Base-by-base conservation (phyloP, 1,284 basidiomycete genomes). In the Leucoagaricus sp. region DNA sequence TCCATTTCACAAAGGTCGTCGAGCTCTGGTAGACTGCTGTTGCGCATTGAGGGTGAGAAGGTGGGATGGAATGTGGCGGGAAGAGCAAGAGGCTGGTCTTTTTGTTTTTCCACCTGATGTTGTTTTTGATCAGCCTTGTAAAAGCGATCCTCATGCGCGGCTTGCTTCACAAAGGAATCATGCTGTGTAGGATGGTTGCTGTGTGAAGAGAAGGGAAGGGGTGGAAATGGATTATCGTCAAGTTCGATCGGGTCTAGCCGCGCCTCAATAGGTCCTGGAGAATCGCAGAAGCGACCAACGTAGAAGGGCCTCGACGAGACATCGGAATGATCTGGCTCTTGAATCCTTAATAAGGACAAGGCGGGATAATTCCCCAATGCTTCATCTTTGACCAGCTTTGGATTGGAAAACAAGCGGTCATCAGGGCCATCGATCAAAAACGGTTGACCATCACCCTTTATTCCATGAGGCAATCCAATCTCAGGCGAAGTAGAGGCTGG, bases 1-100 rank as follows among this genome's bases (percentile, higher is more conserved):
- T 55, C 54, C 38, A 41, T 44, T 15, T 49, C 19, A 33, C 38
- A 26, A 6, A 47, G 33, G 29, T 49, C 54, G 8, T 55, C 48
- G 10, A 49, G 17, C 25, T 49, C 47, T 1, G 47, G 54, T 13
- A 49, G 31, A 38, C 47, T 49, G n/a, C 12, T 55, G 31, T 40
- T 40, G 17, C 48, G 54, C 7, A 36, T 26, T 3, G 31, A 36
- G 5, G 54, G 54, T 8, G 47, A 55, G 8, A n/a, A 42, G 7
- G 40, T 33, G 29, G 21, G 38, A 26, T 26, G 47, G 15, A 55
- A 49, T n/a, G 28, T 1, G 17, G 29, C 23, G 15, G 40, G 31
- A 2, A 31, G 2, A 25, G n/a, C 21, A 13, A 48, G 9, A 25
- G 28, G n/a, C 4, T 17, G 33, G 10, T 25, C 7, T 34, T 23